Percentiles rank a stretch among this genome's conserved stretches.
phyloP scores from a whole-genome alignment of 495 filamentous ascomycete species.

The Talaromyces nanjingensis region DNA sequence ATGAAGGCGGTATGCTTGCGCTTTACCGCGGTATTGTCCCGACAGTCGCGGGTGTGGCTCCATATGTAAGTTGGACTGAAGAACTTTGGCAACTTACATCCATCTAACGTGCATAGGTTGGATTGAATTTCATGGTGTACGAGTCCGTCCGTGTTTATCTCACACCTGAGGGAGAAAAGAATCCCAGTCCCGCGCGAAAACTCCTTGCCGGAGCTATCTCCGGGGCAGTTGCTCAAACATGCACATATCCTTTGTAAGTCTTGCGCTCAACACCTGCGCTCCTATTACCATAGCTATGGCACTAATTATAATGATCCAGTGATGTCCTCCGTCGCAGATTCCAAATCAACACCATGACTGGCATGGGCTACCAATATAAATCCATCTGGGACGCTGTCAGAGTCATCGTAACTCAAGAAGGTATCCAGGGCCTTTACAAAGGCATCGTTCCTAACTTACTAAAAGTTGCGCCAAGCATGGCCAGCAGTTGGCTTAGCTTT shows the following conservation, averaged over 20 bases:
- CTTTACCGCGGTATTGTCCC: slow-evolving; percentile 90
- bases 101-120: slow-evolving; percentile 52
- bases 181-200: slow-evolving; percentile 74
- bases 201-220: slow-evolving; percentile 83
- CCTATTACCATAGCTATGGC: background rate
- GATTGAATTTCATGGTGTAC: slow-evolving; percentile 97
- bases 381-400: slow-evolving; percentile 76
- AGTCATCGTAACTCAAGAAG: slow-evolving; percentile 75
- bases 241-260: slow-evolving; percentile 96
- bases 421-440: slow-evolving; percentile 74
- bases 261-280: background rate
- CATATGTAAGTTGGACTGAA: slow-evolving; percentile 59
- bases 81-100: background rate
- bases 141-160: slow-evolving; percentile 78
- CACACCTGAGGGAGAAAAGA: slow-evolving; percentile 81
- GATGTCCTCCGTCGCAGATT: slow-evolving; percentile 94
- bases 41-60: slow-evolving; percentile 90
- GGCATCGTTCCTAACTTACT: slow-evolving; percentile 89
- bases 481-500: slow-evolving; percentile 95
- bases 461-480: slow-evolving; percentile 98
- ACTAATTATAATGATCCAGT: slow-evolving; percentile 35
- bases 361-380: slow-evolving; percentile 96
- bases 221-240: slow-evolving; percentile 93
- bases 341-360: slow-evolving; percentile 98
- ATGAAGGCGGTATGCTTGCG: slow-evolving; percentile 75